A percentile compares a stretch with the other conserved stretches of the same genome.
phyloP scores from a whole-genome alignment of 768 basidiomycete species.

The Agrocybe praecox region DNA sequence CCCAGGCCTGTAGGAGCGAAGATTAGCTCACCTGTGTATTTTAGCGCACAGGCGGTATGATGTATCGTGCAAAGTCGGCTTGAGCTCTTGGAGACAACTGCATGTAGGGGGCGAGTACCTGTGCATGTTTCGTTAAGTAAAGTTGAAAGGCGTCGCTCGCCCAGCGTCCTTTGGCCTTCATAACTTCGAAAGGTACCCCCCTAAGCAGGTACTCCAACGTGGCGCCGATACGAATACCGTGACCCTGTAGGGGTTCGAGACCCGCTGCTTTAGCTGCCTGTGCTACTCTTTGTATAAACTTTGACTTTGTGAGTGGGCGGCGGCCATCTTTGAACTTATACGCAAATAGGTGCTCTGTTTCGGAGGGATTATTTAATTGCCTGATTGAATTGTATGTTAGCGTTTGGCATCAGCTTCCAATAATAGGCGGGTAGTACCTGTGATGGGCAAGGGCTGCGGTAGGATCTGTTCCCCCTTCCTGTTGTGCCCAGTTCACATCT shows the following conservation, averaged over 20 bases:
- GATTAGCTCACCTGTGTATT: too few relatives aligned
- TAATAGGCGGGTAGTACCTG: too few relatives aligned
- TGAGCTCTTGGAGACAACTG: neutral
- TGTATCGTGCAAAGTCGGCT: too few relatives aligned
- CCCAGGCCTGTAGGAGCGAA: too few relatives aligned
- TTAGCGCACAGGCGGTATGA: too few relatives aligned
- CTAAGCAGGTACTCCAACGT: slow-evolving; percentile 39
- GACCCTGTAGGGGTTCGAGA: slow-evolving; percentile 22
- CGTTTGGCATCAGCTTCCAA: too few relatives aligned
- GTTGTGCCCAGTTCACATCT: slow-evolving; percentile 26
- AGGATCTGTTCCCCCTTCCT: slow-evolving; percentile 28
- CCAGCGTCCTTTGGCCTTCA: slow-evolving; percentile 39
- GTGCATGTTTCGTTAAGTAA: slow-evolving; percentile 22
- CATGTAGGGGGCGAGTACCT: slow-evolving; percentile 19
- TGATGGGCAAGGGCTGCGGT: slow-evolving; percentile 14
- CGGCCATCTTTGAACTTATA: slow-evolving; percentile 15
- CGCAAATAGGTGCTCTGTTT: slow-evolving; percentile 25
- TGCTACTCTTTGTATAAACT: slow-evolving; percentile 21
- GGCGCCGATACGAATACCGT: slow-evolving; percentile 29
- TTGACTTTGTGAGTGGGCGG: slow-evolving; percentile 27
- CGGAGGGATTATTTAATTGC: slow-evolving; percentile 5
- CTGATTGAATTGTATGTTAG: too few relatives aligned
- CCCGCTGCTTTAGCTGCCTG: slow-evolving; percentile 9
- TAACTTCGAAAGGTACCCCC: slow-evolving; percentile 35
- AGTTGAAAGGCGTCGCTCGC: slow-evolving; percentile 30